Evolutionary conservation across 2,329 filamentous ascomycete species (phyloP), one percentile per base, ranked within the genome.

Genomic region (Talaromyces sp.): DNA sequence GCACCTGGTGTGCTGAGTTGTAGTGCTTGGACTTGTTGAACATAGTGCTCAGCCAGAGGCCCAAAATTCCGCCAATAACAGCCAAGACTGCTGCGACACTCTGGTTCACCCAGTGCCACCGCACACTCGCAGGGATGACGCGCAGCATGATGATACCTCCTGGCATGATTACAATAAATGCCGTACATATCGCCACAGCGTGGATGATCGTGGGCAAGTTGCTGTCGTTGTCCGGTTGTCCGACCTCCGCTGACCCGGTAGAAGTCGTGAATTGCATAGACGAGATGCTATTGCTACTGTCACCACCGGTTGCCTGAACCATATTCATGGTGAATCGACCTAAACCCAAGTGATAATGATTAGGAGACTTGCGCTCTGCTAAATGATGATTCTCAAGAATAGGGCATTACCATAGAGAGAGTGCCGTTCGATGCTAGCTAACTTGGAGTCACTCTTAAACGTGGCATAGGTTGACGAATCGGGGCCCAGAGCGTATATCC

Each of bases 1-100:
- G 61, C 65, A 82, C 74, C 64, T 83, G 81, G 68, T 83, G 81
- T 3, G 76, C 68, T 8, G 79, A 75, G 63, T 66, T 73, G 72
- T 76, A 81, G 60, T 68, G 59, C 61, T 76, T 76, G 47, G 77
- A 79, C 73, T 80, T 65, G 47, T 40, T 66, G 59, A 64, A 65
- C 61, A 66, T 66, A 10, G 65, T 68, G 31, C 74, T 76, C 9
- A 78, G 73, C n/a, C 73, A 70, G 31, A 81, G 76, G 3, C 78
- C 81, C 3, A 81, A 67, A 0, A 68, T 72, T 33, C 78, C 76
- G 0, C 75, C 74, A 1, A 78, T 66, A 0, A 76, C 50, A 3
- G 79, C 70, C 6, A 77, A 70, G 0, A 73, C 66, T 10, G 77
- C 65, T 4, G 77, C 73, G 0, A 78, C 50, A 0, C 73, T 67